Evolutionary conservation across 2,329 filamentous ascomycete genomes (phyloP).

Genomic region (Pseudocercospora vitis): DNA sequence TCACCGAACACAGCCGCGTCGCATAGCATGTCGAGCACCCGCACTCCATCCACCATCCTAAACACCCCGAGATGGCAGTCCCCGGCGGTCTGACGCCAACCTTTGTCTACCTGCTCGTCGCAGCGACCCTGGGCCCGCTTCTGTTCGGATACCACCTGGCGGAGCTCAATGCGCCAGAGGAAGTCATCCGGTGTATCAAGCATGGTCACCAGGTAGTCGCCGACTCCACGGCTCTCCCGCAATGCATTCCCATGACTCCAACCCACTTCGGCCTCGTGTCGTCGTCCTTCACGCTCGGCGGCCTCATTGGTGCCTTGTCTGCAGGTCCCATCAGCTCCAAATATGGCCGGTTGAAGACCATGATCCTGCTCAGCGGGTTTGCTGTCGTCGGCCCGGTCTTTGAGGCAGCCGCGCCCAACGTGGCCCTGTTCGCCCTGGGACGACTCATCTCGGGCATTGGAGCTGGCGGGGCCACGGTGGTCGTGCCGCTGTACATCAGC

Average conservation of each 20-base stretch:
- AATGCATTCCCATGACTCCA: conserved; percentile 86
- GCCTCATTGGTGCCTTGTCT: conserved; percentile 76
- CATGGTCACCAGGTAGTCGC: conserved; percentile 48
- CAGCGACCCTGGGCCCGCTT: conserved; percentile 81
- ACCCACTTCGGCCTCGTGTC: conserved; percentile 81
- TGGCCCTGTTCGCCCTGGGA: conserved; percentile 68
- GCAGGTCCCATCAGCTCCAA: conserved; percentile 76
- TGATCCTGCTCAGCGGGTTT: conserved; percentile 74
- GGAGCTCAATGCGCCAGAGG: conserved; percentile 91
- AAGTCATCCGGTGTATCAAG: conserved; percentile 83
- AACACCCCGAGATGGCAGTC: conserved; percentile 16
- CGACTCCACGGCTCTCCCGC: conserved; percentile 49
- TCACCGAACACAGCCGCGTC: not conserved
- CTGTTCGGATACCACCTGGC: conserved; percentile 95
- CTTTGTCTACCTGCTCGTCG: conserved; percentile 71
- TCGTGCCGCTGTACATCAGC: conserved; percentile 91
- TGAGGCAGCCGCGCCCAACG: conserved; percentile 69
- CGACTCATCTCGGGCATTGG: conserved; percentile 79
- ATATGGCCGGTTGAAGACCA: conserved; percentile 71
- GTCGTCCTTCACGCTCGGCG: conserved; percentile 88
- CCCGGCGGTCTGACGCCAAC: conserved; percentile 65
- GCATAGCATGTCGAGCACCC: not conserved
- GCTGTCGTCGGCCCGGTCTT: conserved; percentile 74
- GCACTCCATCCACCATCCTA: not conserved
- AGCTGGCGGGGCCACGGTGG: conserved; percentile 85